Conservation (phyloP, 495 filamentous ascomycete species). For the Tuber melanosporum region DNA sequence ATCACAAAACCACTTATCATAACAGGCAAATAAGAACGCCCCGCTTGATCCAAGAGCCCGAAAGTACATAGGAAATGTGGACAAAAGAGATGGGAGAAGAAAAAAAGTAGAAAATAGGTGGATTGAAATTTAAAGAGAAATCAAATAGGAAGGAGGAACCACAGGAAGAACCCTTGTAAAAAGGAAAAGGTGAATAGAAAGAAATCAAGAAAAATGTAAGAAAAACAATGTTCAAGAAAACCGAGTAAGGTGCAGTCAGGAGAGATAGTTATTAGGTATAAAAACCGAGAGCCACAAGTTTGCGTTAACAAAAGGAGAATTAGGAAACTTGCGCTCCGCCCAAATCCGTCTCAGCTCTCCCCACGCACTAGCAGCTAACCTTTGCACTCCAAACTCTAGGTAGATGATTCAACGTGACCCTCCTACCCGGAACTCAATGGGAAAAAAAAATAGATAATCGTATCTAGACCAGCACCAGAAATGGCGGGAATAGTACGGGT, state of each 20-base stretch:
- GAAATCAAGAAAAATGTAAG: slow-evolving; percentile 18
- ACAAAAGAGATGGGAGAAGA: slow-evolving; percentile 3
- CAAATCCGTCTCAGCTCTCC: slow-evolving; percentile 31
- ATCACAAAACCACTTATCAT: not conserved
- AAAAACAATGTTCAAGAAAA: slow-evolving; percentile 39
- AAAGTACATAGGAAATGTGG: slow-evolving; percentile 9
- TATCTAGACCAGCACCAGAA: slow-evolving; percentile 1
- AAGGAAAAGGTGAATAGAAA: slow-evolving; percentile 8
- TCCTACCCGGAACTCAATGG: slow-evolving; percentile 10
- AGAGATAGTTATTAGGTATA: slow-evolving; percentile 19
- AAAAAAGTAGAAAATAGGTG: slow-evolving; percentile 8
- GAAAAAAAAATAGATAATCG: not conserved
- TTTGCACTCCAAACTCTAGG: slow-evolving; percentile 27
- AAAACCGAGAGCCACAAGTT: slow-evolving; percentile 25
- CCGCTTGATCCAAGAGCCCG: slow-evolving; percentile 40
- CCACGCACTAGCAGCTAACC: slow-evolving; percentile 33
- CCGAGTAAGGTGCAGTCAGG: slow-evolving; percentile 6
- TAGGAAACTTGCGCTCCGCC: slow-evolving; percentile 35
- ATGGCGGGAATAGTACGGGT: slow-evolving; percentile 18
- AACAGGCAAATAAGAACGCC: slow-evolving; percentile 39
- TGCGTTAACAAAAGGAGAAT: slow-evolving; percentile 19
- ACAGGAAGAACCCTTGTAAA: not conserved
- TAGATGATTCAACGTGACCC: slow-evolving; percentile 7
- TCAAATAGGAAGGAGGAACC: slow-evolving; percentile 8
- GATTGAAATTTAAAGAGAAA: slow-evolving; percentile 14